phyloP scores from a whole-genome alignment of 1,139 yeast genomes.

The Trichomonascaceae sp. region DNA sequence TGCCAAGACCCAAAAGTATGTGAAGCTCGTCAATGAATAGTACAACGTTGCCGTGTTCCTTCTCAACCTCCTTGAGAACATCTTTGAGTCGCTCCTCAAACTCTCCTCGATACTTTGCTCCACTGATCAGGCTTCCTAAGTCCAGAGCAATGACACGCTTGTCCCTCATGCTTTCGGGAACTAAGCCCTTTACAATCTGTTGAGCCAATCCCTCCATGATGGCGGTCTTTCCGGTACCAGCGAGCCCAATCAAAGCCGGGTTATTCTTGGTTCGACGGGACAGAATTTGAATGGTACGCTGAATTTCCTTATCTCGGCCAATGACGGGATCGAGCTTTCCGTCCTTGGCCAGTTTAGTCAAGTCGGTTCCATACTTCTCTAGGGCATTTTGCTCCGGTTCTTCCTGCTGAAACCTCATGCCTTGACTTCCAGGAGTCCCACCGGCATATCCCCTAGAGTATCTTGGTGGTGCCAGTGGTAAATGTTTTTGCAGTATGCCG shows the following conservation, averaged over 20 bases:
- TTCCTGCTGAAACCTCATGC: conserved; percentile 11
- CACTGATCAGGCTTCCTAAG: conserved; percentile 79
- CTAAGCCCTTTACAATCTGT: conserved; percentile 79
- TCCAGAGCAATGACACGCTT: conserved; percentile 76
- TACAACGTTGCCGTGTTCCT: conserved; percentile 63
- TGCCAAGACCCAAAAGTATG: conserved; percentile 81
- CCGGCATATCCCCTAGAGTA: too few species aligned
- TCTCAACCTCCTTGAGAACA: conserved; percentile 78
- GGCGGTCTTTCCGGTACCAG: conserved; percentile 97
- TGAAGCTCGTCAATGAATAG: conserved; percentile 90
- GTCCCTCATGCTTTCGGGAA: conserved; percentile 84
- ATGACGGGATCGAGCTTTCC: conserved; percentile 95
- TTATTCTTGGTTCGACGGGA: conserved; percentile 90
- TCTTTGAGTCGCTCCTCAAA: conserved; percentile 81
- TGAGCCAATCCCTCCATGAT: conserved; percentile 95
- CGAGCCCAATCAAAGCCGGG: conserved; percentile 87
- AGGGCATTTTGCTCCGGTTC: conserved; percentile 62
- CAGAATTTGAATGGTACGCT: conserved; percentile 81
- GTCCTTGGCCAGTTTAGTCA: conserved; percentile 73
- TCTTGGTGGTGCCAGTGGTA: too few species aligned
- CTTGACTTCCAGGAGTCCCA: not conserved
- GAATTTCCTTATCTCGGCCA: conserved; percentile 91
- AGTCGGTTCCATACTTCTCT: conserved; percentile 70
- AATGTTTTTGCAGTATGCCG: too few species aligned
- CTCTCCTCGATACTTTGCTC: conserved; percentile 92